Evolutionary conservation across 73 alveolate genomes (phyloP).

Genomic region (Breviolum minutum): DNA sequence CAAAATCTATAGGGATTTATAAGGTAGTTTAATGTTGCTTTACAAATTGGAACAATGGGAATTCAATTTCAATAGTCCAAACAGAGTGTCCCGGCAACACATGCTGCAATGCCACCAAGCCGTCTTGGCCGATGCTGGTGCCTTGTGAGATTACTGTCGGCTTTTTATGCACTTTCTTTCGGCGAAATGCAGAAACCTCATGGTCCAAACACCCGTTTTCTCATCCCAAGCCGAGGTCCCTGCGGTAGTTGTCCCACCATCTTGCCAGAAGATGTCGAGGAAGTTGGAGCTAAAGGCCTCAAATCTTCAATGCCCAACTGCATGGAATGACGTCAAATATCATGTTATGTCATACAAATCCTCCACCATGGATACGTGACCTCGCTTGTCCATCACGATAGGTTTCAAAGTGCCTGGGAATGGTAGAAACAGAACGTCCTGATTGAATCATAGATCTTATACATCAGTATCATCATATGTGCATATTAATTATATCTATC

Average conservation of each 20-base stretch:
- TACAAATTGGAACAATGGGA: no score
- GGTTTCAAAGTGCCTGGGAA: slow-evolving; percentile 48
- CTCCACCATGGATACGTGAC: slow-evolving; percentile 74
- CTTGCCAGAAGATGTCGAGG: background rate
- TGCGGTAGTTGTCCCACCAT: slow-evolving; percentile 31
- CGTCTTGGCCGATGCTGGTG: slow-evolving; percentile 41
- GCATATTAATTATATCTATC: no score
- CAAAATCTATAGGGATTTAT: no score
- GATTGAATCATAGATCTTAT: background rate
- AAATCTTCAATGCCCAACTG: background rate
- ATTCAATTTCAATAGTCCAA: background rate
- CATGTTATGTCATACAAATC: background rate
- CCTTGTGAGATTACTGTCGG: slow-evolving; percentile 2
- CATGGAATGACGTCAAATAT: background rate
- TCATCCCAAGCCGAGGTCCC: slow-evolving; percentile 12
- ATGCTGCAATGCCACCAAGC: slow-evolving; percentile 76
- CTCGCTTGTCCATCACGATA: slow-evolving; percentile 73
- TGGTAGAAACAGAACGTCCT: background rate
- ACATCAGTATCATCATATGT: background rate
- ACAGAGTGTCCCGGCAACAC: slow-evolving; percentile 76
- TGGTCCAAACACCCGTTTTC: no score
- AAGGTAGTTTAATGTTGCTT: no score
- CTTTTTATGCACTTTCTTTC: background rate
- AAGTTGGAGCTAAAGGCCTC: slow-evolving; percentile 25
- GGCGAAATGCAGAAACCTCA: background rate